Base-by-base conservation (phyloP, 306 rosid genomes). In the Canavalia ensiformis region DNA sequence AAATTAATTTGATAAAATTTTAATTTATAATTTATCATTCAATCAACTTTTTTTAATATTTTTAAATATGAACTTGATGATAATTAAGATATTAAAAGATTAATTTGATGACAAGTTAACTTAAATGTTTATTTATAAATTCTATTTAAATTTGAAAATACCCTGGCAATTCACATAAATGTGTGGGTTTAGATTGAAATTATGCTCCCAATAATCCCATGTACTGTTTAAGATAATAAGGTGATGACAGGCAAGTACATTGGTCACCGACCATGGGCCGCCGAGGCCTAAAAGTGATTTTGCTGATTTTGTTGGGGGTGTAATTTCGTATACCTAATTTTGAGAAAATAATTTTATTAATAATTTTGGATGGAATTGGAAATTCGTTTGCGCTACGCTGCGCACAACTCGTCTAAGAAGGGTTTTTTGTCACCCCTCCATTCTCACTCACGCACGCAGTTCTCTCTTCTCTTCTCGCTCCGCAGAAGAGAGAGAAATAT, bases 401-500 rank as follows among this genome's bases (percentile, higher is more conserved):
- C 60, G 9, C 69, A 58, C 56, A 8, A 45, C 18, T 65, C 30
- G 30, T 6, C 50, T 10, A 72, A 77, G 73, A 86, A 80, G 88
- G 94, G 89, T 86, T 88, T 92, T 78, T 75, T 88, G 79, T 84
- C 52, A 83, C 69, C 71, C 68, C 47, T 78, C 47, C 73, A 12
- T 72, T 74, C 59, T 67, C 75, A 6, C 49, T 18, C 18, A 41
- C 84, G 72, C 84, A 56, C 68, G 77, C 71, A 68, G 82, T 78
- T 71, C 84, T 74, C 84, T 72, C 84, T 86, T 83, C 92, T 84
- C 92, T 88, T 82, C 87, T 81, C 93, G 78, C 81, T 59, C 84
- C 68, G 86, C 88, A 72, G 90, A 89, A 87, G 93, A 91, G 93
- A 91, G 93, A 91, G 96, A 88, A 87, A 85, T 83, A 56, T 82